Evolutionary conservation across 371 early-diverging fungal genomes (phyloP), one percentile per base, ranked within the genome.

Genomic region (Homolaphlyctis polyrhiza): DNA sequence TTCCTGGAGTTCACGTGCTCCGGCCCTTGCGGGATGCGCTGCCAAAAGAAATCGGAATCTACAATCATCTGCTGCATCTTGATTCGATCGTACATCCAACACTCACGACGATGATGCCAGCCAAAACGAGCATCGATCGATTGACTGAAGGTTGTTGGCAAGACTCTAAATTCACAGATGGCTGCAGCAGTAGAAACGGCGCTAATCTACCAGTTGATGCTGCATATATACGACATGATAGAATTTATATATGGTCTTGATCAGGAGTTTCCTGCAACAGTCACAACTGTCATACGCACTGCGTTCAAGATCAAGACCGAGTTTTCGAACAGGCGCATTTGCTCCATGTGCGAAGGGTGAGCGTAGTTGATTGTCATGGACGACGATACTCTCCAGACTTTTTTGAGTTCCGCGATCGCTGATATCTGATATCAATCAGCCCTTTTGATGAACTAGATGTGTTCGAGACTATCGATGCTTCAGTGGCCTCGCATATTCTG

Each of bases 1-100:
- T 68, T 58, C 52, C 72, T 67, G 81, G 72, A 27, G 23, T 90
- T 2, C 77, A 78, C 3, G 74, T 87, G 8, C 65, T 91, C 48
- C 78, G 92, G 28, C 96, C 96, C 0, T 82, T 96, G 79, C 87
- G 91, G 64, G 95, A 93, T 57, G 80, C 87, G 71, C 71, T 89
- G 3, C 71, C 80, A 27, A 91, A 92, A 61, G 95, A 96, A 55
- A 76, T 96, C 55, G 92, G 82, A 8, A 74, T 89, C 25, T 89
- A 85, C 63, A 89, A 88, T 60, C 73, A 77, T 25, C 83, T 85
- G 64, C 64, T 70, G 3, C 68, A 74, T 0, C 73, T 91, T 4
- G 69, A 73, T 29, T 23, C 66, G 29, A 72, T 67, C 14, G 76
- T 79, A 4, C 70, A 81, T 30, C 78, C 84, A 18, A 76, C 80